A percentile compares a stretch with the other conserved stretches of the same genome.
Conservation (phyloP, 208 protist species). For the Baffinella frigidus region DNA sequence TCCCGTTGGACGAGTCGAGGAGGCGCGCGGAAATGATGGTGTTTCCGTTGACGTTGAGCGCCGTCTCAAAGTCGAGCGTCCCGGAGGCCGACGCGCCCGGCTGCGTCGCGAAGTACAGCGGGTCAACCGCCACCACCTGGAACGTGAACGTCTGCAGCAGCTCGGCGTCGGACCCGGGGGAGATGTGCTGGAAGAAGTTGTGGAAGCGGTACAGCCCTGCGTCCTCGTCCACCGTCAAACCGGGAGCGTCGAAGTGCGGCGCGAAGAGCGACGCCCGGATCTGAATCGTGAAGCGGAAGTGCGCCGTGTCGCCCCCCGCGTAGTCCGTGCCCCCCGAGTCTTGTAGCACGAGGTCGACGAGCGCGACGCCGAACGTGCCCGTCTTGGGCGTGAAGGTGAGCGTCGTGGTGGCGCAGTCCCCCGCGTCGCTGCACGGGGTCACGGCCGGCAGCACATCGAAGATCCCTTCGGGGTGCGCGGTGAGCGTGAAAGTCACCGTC, state of each 20-base stretch:
- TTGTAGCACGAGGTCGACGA: too few species aligned
- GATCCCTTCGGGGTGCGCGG: neutral
- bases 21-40: neutral
- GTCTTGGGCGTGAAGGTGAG: neutral
- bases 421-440: neutral
- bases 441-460: neutral
- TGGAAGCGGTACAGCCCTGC: neutral
- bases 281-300: too few species aligned
- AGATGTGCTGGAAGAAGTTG: neutral
- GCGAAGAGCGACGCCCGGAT: too few species aligned
- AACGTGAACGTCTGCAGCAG: neutral
- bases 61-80: neutral
- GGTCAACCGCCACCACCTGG: neutral
- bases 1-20: neutral
- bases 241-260: neutral
- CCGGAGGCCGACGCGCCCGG: neutral
- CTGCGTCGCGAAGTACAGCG: neutral
- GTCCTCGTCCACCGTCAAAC: neutral
- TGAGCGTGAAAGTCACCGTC: neutral
- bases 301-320: too few species aligned
- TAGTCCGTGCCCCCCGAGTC: too few species aligned
- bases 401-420: neutral
- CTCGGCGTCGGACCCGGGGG: neutral
- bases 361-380: neutral
- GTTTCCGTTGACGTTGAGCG: neutral